These are phyloP conservation scores for Candida chilensis DNA, from an alignment of 805 yeast genomes.

Conservation along the genomic window DNA sequence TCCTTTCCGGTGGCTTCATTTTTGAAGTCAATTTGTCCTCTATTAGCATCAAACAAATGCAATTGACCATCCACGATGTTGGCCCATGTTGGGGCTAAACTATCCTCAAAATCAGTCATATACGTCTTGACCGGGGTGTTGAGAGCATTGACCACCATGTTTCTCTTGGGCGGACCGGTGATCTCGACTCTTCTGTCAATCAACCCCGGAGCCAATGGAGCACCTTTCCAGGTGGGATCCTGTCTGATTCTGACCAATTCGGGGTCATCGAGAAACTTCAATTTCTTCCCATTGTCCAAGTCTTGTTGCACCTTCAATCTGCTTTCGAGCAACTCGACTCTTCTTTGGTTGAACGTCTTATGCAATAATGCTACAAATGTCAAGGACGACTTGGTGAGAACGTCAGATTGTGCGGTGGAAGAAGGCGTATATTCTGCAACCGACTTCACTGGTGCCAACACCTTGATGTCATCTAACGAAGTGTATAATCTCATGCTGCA, in stretches of 20 bases:
- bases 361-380: constrained; percentile 11
- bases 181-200: constrained; percentile 12
- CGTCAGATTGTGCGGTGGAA: constrained; percentile 11
- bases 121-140: constrained; percentile 12
- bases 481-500: background rate
- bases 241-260: constrained; percentile 4
- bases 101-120: constrained; percentile 13
- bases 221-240: constrained; percentile 10
- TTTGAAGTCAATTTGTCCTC: constrained; percentile 10
- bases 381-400: constrained; percentile 9
- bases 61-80: constrained; percentile 12
- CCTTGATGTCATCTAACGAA: constrained; percentile 2
- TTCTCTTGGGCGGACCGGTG: constrained; percentile 14
- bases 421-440: constrained; percentile 5
- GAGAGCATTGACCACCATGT: constrained; percentile 12
- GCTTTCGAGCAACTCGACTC: constrained; percentile 7
- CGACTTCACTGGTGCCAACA: constrained; percentile 7
- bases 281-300: constrained; percentile 6
- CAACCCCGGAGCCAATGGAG: constrained; percentile 9
- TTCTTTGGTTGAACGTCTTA: constrained; percentile 8
- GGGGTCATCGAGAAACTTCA: constrained; percentile 7
- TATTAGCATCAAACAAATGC: constrained; percentile 11
- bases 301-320: constrained; percentile 7
- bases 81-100: constrained; percentile 10
- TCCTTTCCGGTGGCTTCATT: constrained; percentile 22